Conservation (phyloP, 441 rosid genomes). For the Bruguiera hainesii region DNA sequence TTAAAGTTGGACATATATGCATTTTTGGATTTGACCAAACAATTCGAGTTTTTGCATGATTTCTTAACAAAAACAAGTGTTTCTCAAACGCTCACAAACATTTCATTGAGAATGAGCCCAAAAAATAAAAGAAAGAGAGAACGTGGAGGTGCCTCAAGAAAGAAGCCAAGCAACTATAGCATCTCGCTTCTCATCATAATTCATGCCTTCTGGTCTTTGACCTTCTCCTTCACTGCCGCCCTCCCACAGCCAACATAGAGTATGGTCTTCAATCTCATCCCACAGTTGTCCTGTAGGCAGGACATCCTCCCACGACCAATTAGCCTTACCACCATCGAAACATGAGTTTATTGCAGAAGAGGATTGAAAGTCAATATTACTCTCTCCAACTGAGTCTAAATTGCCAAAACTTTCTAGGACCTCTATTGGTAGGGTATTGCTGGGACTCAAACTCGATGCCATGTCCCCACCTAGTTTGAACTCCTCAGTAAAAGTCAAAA, state of each 20-base stretch:
- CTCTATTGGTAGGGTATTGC: background rate
- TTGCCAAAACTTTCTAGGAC: constrained; percentile 1
- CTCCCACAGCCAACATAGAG: constrained; percentile 37
- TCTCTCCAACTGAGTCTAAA: constrained; percentile 18
- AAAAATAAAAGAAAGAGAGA: too few species aligned
- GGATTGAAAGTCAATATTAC: constrained; percentile 19
- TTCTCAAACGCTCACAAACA: too few species aligned
- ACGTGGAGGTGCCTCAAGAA: constrained; percentile 24
- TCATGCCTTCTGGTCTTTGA: constrained; percentile 22
- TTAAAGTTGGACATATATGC: too few species aligned
- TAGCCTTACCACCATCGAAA: constrained; percentile 26
- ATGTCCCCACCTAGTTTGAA: background rate
- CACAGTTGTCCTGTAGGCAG: constrained; percentile 6
- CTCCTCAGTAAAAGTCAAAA: constrained; percentile 12
- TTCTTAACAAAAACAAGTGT: too few species aligned
- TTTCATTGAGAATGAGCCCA: too few species aligned
- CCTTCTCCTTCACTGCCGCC: constrained; percentile 26
- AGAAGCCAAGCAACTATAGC: constrained; percentile 61
- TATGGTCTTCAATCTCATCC: constrained; percentile 8
- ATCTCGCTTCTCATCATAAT: constrained; percentile 33
- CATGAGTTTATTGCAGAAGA: constrained; percentile 32
- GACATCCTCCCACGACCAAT: constrained; percentile 53
- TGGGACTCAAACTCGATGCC: background rate
- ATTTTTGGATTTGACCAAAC: too few species aligned
- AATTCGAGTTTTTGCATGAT: too few species aligned